Conservation (phyloP, 345 rosid genomes). For the Lepidium didymum region DNA sequence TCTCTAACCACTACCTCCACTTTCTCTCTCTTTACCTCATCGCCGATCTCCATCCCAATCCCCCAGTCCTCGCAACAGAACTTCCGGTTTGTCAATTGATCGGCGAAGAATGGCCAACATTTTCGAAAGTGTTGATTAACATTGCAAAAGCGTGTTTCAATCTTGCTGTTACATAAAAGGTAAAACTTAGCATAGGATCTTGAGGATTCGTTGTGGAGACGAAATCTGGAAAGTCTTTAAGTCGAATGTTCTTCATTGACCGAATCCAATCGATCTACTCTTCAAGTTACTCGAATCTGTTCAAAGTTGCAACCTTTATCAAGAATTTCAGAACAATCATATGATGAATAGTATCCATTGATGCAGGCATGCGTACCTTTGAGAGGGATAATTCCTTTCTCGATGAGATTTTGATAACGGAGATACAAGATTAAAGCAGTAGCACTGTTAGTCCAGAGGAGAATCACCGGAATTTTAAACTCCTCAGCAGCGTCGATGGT, state of each 20-base stretch:
- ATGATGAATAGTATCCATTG: not conserved
- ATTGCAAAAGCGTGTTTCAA: constrained; percentile 29
- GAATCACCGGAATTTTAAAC: constrained; percentile 14
- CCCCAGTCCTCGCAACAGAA: constrained; percentile 34
- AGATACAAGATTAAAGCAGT: constrained; percentile 7
- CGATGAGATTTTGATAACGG: constrained; percentile 21
- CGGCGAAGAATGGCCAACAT: constrained; percentile 61
- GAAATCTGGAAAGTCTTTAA: constrained; percentile 44
- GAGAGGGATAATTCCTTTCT: constrained; percentile 25
- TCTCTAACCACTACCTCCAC: constrained; percentile 32
- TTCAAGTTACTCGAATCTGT: constrained; percentile 31
- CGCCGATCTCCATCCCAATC: constrained; percentile 40
- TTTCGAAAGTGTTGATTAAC: constrained; percentile 36
- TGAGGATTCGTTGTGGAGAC: constrained; percentile 29
- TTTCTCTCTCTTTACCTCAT: constrained; percentile 28
- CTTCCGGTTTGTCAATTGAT: constrained; percentile 46
- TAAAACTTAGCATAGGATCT: constrained; percentile 33
- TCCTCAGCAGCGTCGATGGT: constrained; percentile 26
- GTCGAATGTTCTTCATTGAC: constrained; percentile 28
- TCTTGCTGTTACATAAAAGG: not conserved
- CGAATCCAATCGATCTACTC: constrained; percentile 44
- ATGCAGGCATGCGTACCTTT: constrained; percentile 31
- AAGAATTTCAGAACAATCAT: not conserved
- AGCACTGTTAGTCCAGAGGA: constrained; percentile 32
- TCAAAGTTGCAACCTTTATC: not conserved